These are phyloP conservation scores for Tephrocybe sp. DNA, from an alignment of 768 basidiomycete species.

Conservation along the genomic window DNA sequence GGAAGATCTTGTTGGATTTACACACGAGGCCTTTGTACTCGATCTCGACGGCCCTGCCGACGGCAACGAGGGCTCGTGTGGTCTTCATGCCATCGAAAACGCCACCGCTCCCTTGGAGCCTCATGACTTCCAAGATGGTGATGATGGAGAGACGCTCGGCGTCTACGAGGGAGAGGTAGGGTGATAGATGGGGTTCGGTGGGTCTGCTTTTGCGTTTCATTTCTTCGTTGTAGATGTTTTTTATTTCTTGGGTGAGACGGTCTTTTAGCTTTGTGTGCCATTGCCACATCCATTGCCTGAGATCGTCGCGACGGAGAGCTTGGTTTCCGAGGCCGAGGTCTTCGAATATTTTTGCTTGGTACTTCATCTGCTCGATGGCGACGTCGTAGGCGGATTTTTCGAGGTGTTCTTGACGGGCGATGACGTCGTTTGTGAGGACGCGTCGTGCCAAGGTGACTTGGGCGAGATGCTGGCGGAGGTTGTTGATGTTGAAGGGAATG, in stretches of 20 bases:
- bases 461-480: constrained; percentile 66
- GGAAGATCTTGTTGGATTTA: constrained; percentile 55
- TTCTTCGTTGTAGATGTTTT: constrained; percentile 40
- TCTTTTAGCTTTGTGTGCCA: constrained; percentile 69
- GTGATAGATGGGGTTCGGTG: constrained; percentile 36
- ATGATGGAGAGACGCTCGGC: constrained; percentile 82
- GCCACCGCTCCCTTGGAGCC: constrained; percentile 72
- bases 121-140: constrained; percentile 87
- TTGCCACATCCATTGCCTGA: constrained; percentile 82
- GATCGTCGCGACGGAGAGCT: constrained; percentile 42
- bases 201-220: background rate
- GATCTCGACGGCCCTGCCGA: constrained; percentile 84
- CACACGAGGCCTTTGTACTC: constrained; percentile 88
- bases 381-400: constrained; percentile 87
- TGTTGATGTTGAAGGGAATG: constrained; percentile 74
- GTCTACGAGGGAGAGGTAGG: constrained; percentile 74
- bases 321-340: constrained; percentile 52
- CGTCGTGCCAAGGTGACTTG: constrained; percentile 61
- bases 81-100: constrained; percentile 88
- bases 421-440: constrained; percentile 63
- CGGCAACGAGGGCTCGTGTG: constrained; percentile 69
- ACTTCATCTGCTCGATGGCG: constrained; percentile 66
- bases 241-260: constrained; percentile 51
- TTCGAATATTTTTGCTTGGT: constrained; percentile 57
- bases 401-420: constrained; percentile 73